Conservation (phyloP, 495 filamentous ascomycete species). For the Mytilinidion resinicola region DNA sequence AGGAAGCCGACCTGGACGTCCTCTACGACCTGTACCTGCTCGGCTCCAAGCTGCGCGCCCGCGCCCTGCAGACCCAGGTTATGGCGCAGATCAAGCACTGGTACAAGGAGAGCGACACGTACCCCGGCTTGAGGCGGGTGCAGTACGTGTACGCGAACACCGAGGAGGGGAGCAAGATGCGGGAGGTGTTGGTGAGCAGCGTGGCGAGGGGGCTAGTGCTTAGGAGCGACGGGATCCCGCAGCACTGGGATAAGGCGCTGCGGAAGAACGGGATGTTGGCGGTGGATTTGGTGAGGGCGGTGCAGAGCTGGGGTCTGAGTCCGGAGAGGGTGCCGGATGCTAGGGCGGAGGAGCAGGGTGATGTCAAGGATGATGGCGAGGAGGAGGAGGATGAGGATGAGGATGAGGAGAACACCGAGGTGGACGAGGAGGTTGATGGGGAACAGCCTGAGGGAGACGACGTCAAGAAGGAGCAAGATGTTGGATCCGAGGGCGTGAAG, state of each 20-base stretch:
- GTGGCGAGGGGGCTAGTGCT: slow-evolving; percentile 41
- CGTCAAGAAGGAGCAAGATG: not conserved
- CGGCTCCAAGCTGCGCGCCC: slow-evolving; percentile 39
- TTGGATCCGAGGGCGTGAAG: slow-evolving; percentile 3
- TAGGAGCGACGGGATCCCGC: slow-evolving; percentile 36
- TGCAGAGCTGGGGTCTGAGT: slow-evolving; percentile 45
- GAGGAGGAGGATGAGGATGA: slow-evolving; percentile 32
- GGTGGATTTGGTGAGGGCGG: slow-evolving; percentile 43
- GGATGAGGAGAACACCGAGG: slow-evolving; percentile 25
- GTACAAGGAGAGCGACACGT: slow-evolving; percentile 42
- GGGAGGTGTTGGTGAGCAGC: slow-evolving; percentile 42
- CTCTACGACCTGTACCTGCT: slow-evolving; percentile 47
- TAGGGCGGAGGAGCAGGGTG: slow-evolving; percentile 34
- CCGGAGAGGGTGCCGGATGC: slow-evolving; percentile 40
- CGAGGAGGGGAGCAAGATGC: slow-evolving; percentile 40
- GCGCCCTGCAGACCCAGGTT: slow-evolving; percentile 34
- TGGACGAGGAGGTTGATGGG: slow-evolving; percentile 19
- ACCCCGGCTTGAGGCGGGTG: slow-evolving; percentile 44
- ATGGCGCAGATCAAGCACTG: slow-evolving; percentile 39
- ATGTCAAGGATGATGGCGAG: slow-evolving; percentile 28
- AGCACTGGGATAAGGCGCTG: slow-evolving; percentile 46
- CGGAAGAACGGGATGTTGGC: slow-evolving; percentile 45
- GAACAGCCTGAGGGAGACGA: slow-evolving; percentile 24
- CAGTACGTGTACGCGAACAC: slow-evolving; percentile 49
- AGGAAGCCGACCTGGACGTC: slow-evolving; percentile 39